These are phyloP conservation scores for Erodium chrysanthum DNA, from an alignment of 441 rosid genomes.

Conservation along the genomic window DNA sequence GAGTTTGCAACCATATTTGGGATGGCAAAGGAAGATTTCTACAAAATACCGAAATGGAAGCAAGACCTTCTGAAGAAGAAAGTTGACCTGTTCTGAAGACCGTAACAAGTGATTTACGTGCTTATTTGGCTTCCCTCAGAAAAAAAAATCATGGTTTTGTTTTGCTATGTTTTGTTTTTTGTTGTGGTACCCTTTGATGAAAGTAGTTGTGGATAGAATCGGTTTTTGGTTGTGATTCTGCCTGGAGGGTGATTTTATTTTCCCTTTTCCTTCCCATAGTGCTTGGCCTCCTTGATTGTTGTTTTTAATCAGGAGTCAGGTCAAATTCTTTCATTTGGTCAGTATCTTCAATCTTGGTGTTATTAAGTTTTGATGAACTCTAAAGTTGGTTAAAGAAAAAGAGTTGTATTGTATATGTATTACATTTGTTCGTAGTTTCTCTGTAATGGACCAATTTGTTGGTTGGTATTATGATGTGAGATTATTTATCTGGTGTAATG, in stretches of 20 bases:
- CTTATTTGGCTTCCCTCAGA: constrained; percentile 16
- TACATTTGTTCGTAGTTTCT: constrained; percentile 24
- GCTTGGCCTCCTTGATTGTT: constrained; percentile 25
- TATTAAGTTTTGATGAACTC: constrained; percentile 13
- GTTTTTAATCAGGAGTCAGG: constrained; percentile 24
- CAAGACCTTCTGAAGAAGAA: constrained; percentile 92
- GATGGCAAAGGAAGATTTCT: constrained; percentile 50
- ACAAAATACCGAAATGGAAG: constrained; percentile 83
- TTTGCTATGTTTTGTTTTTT: constrained; percentile 20
- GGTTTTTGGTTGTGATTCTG: constrained; percentile 32
- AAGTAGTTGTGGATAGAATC: constrained; percentile 27
- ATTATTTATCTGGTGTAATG: not conserved
- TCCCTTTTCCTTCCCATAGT: constrained; percentile 13
- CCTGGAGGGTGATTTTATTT: constrained; percentile 35
- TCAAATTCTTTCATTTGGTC: constrained; percentile 30
- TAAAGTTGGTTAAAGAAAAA: constrained; percentile 9
- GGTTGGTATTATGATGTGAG: constrained; percentile 9
- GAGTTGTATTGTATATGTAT: constrained; percentile 24
- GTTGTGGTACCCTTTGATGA: constrained; percentile 19
- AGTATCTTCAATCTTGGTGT: constrained; percentile 18
- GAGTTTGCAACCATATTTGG: constrained; percentile 72
- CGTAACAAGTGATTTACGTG: constrained; percentile 16
- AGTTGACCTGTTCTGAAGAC: constrained; percentile 63
- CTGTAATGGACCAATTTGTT: constrained; percentile 23
- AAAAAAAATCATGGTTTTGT: constrained; percentile 14